Conservation (phyloP, 202 grass and related monocot species). For the Cymbopogon flexuosus region DNA sequence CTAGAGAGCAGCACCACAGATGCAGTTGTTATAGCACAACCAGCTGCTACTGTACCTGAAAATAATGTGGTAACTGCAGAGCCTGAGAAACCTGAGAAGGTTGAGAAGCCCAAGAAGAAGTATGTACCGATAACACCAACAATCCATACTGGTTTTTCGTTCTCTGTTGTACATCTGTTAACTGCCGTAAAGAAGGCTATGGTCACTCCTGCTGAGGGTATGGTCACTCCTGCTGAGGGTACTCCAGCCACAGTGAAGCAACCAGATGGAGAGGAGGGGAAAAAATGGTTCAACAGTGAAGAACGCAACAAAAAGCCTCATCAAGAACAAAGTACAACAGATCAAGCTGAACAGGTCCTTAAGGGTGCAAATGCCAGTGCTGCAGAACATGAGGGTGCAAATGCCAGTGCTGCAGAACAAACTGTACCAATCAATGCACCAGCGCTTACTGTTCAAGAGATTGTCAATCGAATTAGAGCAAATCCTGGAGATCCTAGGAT, state of each 20-base stretch:
- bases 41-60: slow-evolving; percentile 41
- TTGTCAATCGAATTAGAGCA: slow-evolving; percentile 64
- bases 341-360: slow-evolving; percentile 38
- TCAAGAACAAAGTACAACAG: slow-evolving; percentile 43
- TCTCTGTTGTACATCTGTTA: slow-evolving; percentile 92
- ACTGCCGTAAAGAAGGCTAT: slow-evolving; percentile 86
- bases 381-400: slow-evolving; percentile 46
- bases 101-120: slow-evolving; percentile 78
- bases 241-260: slow-evolving; percentile 22
- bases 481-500: slow-evolving; percentile 91
- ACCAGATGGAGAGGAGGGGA: slow-evolving; percentile 48
- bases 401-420: slow-evolving; percentile 40
- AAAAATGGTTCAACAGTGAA: slow-evolving; percentile 39
- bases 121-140: slow-evolving; percentile 81
- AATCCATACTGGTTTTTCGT: slow-evolving; percentile 92
- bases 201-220: slow-evolving; percentile 62
- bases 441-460: slow-evolving; percentile 72
- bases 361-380: slow-evolving; percentile 29
- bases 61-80: slow-evolving; percentile 45
- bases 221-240: slow-evolving; percentile 51
- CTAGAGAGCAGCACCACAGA: slow-evolving; percentile 33
- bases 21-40: slow-evolving; percentile 31
- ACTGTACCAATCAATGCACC: slow-evolving; percentile 35
- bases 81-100: slow-evolving; percentile 38
- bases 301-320: slow-evolving; percentile 42